Base-by-base conservation (phyloP, 2,329 filamentous ascomycete genomes). In the Exophiala sp. region DNA sequence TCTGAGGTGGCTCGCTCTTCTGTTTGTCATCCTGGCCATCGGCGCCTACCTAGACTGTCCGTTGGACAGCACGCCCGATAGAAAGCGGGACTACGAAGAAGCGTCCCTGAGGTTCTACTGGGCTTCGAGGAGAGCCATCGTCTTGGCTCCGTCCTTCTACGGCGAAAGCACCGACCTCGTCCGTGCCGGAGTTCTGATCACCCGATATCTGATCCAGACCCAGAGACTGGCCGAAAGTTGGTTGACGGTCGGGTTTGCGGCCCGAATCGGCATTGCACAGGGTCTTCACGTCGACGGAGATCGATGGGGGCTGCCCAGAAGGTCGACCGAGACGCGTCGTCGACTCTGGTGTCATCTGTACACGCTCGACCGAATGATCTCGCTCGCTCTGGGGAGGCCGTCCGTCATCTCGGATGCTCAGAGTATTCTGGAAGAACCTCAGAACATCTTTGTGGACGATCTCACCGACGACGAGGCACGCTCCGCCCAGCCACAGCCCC, bases 81-180 rank as follows among this genome's bases (percentile, higher is more conserved):
- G 13, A 1, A 14, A 43, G 24, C 23, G 41, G 1, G 41, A 43
- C 13, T 43, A 29, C 11, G 41, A 43, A 43, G 41, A 43, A n/a
- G 23, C 41, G 6, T 43, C 41, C 3, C 13, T 43, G 41, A 14
- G 27, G 23, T 43, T 43, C 41, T 43, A 43, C 41, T 43, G 41
- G 41, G 41, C 41, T 18, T 29, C 41, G 7, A 30, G 41, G 41
- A 30, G 27, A n/a, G 41, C 41, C 11, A 32, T 43, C 18, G 41
- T 43, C 13, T 9, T 43, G 13, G 41, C 41, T 19, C 41, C 41
- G 14, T 30, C 41, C 8, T 43, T 43, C 24, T 43, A 29, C n/a
- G 41, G 41, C 23, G 41, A 43, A 43, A 43, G 41, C 16, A 30
- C 41, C 6, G 41, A 43, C 27, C 23, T 43, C 27, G 41, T 43